Conservation (phyloP, 805 yeast genomes). For the Dipodascopsis tothii region DNA sequence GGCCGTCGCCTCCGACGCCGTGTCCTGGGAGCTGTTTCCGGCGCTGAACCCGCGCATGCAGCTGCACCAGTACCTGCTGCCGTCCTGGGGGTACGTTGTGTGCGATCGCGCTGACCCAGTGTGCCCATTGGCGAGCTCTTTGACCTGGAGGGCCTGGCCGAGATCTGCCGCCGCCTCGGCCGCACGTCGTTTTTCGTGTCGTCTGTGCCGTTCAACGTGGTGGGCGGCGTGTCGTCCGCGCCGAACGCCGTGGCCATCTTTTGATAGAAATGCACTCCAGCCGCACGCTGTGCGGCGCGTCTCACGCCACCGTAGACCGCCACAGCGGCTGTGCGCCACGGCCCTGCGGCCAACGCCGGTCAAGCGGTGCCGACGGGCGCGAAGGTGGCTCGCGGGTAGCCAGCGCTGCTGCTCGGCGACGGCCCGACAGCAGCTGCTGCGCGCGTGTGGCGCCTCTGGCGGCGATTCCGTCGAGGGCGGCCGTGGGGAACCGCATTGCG, state of each 20-base stretch:
- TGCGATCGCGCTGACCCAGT: constrained; percentile 6
- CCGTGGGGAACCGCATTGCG: too few relatives aligned
- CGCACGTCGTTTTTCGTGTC: constrained; percentile 29
- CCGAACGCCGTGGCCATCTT: constrained; percentile 42
- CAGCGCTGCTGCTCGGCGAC: too few relatives aligned
- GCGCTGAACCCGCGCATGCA: background rate
- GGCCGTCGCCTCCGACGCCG: constrained; percentile 28
- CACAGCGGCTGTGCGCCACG: too few relatives aligned
- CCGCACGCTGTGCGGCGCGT: too few relatives aligned
- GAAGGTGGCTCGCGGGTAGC: too few relatives aligned
- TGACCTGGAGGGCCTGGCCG: constrained; percentile 28
- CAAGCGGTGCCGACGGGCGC: too few relatives aligned
- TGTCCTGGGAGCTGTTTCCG: constrained; percentile 26
- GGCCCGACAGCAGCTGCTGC: too few relatives aligned
- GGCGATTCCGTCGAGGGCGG: too few relatives aligned
- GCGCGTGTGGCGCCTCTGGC: too few relatives aligned
- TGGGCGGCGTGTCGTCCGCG: constrained; percentile 32
- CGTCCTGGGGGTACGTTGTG: constrained; percentile 27
- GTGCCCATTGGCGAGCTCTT: constrained; percentile 33
- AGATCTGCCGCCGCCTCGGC: constrained; percentile 24
- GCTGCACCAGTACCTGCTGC: constrained; percentile 13
- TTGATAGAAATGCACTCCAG: background rate
- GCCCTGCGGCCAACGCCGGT: too few relatives aligned
- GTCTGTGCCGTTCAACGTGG: constrained; percentile 30
- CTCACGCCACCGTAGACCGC: too few relatives aligned